Conservation (phyloP, 179 eudicot genomes). For the Camellia oleifera region DNA sequence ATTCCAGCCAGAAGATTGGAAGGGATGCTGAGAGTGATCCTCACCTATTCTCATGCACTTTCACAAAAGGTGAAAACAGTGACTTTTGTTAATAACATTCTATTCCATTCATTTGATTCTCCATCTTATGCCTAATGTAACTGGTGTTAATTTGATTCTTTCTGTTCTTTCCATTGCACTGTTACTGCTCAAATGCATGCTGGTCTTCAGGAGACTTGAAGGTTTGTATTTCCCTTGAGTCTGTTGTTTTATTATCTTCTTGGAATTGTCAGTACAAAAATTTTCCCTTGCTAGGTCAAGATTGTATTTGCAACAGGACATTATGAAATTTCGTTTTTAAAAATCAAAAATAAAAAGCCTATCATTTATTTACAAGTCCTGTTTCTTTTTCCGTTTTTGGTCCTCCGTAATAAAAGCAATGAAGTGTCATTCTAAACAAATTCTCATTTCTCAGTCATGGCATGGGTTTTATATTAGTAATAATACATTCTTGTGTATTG, state of each 20-base stretch:
- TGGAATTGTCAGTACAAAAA: not conserved
- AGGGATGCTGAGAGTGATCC: constrained; percentile 83
- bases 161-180: constrained; percentile 21
- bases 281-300: not conserved
- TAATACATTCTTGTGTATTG: not conserved
- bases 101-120: constrained; percentile 6
- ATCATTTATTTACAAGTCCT: not conserved
- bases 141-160: constrained; percentile 26
- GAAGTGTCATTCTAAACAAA: not conserved
- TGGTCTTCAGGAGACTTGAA: constrained; percentile 67
- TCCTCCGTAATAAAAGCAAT: too few species aligned
- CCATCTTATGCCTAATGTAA: not conserved
- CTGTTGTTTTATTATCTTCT: not conserved
- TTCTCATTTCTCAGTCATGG: not conserved
- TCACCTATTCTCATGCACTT: constrained; percentile 79
- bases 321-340: not conserved
- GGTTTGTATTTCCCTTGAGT: constrained; percentile 40
- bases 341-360: not conserved
- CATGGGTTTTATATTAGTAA: not conserved
- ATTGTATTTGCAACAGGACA: not conserved
- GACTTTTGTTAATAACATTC: not conserved
- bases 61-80: constrained; percentile 47
- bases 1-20: constrained; percentile 70
- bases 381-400: not conserved
- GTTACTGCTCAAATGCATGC: constrained; percentile 28